A percentile compares a stretch with the other conserved stretches of the same genome.
These are phyloP conservation scores for Pelargonium myrrhifolium DNA, from an alignment of 441 rosid species.

Conservation along the genomic window DNA sequence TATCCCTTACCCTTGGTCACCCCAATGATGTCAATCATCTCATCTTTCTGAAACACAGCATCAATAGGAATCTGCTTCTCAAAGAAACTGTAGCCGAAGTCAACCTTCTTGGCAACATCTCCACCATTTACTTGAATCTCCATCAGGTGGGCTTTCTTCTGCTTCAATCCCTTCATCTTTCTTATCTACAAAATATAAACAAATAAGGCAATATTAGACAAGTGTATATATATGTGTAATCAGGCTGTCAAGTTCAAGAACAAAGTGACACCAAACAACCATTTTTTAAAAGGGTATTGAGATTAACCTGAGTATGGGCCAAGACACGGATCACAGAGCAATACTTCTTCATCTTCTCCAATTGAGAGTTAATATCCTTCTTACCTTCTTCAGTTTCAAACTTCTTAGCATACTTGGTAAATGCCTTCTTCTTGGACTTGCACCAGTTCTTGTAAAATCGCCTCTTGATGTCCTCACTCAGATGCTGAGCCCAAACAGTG, in stretches of 20 bases:
- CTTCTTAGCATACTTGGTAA: constrained; percentile 59
- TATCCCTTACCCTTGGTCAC: constrained; percentile 93
- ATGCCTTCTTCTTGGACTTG: constrained; percentile 91
- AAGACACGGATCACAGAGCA: constrained; percentile 65
- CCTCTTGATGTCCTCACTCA: constrained; percentile 75
- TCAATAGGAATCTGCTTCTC: constrained; percentile 82
- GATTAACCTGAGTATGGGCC: constrained; percentile 96
- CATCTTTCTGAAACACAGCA: constrained; percentile 85
- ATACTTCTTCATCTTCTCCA: constrained; percentile 84
- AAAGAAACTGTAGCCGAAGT: constrained; percentile 70
- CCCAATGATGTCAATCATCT: constrained; percentile 80
- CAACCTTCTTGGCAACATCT: constrained; percentile 68
- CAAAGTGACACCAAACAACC: neutral
- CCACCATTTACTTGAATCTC: constrained; percentile 93
- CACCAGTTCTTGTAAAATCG: constrained; percentile 91
- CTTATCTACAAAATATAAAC: constrained; percentile 46
- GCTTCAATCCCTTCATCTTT: constrained; percentile 90
- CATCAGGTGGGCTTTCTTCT: constrained; percentile 88
- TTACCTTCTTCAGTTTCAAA: constrained; percentile 68
- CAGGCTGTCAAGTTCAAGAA: neutral
- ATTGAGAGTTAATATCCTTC: constrained; percentile 54
- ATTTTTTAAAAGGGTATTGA: neutral
- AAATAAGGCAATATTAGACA: no score
- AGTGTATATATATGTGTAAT: no score
- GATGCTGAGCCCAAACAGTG: constrained; percentile 95